These are phyloP conservation scores for Beta lomatogona DNA, from an alignment of 179 eudicot genomes.

Conservation along the genomic window DNA sequence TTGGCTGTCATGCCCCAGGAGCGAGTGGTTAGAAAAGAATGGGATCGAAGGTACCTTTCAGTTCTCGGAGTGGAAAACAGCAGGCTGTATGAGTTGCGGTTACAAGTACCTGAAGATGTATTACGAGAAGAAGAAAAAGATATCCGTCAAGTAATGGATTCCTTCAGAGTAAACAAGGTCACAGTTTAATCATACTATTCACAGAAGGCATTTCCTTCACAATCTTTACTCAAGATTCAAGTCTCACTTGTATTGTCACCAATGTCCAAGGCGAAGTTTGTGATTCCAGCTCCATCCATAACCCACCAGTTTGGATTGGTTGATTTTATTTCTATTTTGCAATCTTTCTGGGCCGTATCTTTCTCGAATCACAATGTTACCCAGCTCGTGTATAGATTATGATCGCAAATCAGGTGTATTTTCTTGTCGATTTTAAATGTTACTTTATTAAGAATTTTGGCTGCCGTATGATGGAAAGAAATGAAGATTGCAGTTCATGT, in stretches of 20 bases:
- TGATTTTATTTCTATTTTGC: neutral
- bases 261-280: neutral
- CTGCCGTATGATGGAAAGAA: neutral
- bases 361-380: neutral
- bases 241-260: neutral
- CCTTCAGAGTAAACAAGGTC: constrained; percentile 83
- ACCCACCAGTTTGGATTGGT: neutral
- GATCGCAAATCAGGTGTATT: neutral
- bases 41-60: constrained; percentile 87
- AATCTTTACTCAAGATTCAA: constrained; percentile 5
- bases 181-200: constrained; percentile 20
- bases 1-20: constrained; percentile 92
- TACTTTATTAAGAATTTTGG: neutral
- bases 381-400: constrained; percentile 8
- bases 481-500: neutral
- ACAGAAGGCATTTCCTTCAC: neutral
- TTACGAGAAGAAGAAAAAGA: constrained; percentile 74
- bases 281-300: neutral
- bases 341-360: neutral
- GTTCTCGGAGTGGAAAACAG: constrained; percentile 98
- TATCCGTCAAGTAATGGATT: constrained; percentile 75
- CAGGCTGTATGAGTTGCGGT: constrained; percentile 67
- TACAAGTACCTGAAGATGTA: constrained; percentile 84
- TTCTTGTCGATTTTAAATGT: neutral
- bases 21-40: constrained; percentile 75